Evolutionary conservation across 192 early-diverging fungal species (phyloP).

Genomic region (Backusella circina): DNA sequence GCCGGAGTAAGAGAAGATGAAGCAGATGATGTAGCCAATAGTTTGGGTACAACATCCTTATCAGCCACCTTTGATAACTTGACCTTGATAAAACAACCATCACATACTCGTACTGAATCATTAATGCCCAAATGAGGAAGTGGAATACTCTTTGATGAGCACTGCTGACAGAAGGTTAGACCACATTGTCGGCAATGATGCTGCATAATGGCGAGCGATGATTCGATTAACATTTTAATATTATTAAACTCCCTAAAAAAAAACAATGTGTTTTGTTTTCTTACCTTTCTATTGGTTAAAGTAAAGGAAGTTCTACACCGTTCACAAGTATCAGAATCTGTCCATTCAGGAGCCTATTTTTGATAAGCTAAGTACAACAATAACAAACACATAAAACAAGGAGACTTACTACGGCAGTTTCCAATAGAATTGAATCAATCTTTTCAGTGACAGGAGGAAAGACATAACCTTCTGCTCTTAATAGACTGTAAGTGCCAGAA

Average conservation of each 20-base stretch:
- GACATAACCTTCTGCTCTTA: slow-evolving; percentile 73
- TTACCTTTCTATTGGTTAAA: slow-evolving; percentile 84
- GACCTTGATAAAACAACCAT: slow-evolving; percentile 79
- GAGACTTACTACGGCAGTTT: slow-evolving; percentile 74
- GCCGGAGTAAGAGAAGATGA: background rate
- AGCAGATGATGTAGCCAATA: background rate
- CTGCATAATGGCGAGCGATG: slow-evolving; percentile 17
- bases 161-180: slow-evolving; percentile 86
- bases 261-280: background rate
- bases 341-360: slow-evolving; percentile 90
- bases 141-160: slow-evolving; percentile 83
- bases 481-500: slow-evolving; percentile 69
- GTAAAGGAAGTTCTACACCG: slow-evolving; percentile 91
- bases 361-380: background rate
- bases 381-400: background rate
- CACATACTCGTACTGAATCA: slow-evolving; percentile 91
- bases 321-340: slow-evolving; percentile 91
- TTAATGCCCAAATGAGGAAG: slow-evolving; percentile 85
- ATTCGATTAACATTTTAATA: background rate
- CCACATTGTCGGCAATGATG: slow-evolving; percentile 99
- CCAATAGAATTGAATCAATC: slow-evolving; percentile 67
- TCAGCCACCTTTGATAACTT: slow-evolving; percentile 29
- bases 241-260: background rate
- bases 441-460: slow-evolving; percentile 72
- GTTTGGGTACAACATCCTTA: slow-evolving; percentile 6